Evolutionary conservation across 2,329 filamentous ascomycete species (phyloP), one percentile per base, ranked within the genome.

Genomic region (Lasiodiplodia sp.): DNA sequence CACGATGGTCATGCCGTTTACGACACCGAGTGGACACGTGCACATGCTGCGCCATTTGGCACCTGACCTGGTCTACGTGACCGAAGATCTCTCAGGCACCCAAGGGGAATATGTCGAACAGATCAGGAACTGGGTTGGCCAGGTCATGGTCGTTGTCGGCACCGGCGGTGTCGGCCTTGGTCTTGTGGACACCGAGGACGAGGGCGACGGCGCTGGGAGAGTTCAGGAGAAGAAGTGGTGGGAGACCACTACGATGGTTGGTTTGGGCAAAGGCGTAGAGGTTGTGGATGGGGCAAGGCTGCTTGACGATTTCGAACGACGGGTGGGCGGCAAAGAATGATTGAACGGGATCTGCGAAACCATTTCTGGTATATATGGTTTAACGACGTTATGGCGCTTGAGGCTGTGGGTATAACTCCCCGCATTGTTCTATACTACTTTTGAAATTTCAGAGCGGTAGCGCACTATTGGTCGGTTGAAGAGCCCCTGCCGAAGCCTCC

Each of bases 1-100:
- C 53, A 90, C 88, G 53, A 94, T 94, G 87, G 91, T 97, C 68
- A 86, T 98, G 76, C 94, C 94, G 0, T 98, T 97, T 77, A 96
- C 91, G 12, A 92, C 93, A 0, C 83, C 87, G n/a, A 90, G 88
- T 34, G 94, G 94, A 56, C 92, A 96, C 76, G 87, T 93, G 4
- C 92, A 97, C 77, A 93, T 97, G 73, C 86, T 97, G 34, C 91
- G 93, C 64, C 93, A 97, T 77, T 84, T 98, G 7, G 88, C 90
- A 47, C 95, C 95, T 0, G 92, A 97, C 69, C 84, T 95, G 31
- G 88, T 97, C 40, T 98, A 98, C 76, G 86, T 97, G 12, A 92
- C 96, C 75, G 93, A 96, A 75, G 93, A 92, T 2, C 87, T 97
- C 31, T 88, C 91, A 55, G 95, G 95, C 7, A 83, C 88, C 2